Evolutionary conservation across 305 asterid species (phyloP).

Genomic region (Fraxinus ornus): DNA sequence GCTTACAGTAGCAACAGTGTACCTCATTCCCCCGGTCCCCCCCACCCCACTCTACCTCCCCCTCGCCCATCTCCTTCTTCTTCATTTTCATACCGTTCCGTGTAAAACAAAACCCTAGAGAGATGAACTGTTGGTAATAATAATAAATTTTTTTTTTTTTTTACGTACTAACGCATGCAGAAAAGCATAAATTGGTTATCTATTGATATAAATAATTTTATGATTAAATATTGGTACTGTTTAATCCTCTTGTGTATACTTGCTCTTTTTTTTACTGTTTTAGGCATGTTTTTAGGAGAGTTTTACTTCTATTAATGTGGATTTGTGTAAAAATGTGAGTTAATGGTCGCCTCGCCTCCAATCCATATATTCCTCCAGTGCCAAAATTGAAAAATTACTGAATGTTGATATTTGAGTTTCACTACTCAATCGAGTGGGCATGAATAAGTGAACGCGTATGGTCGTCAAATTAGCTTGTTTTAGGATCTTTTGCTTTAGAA

Average conservation of each 20-base stretch:
- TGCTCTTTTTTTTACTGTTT: not conserved
- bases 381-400: not conserved
- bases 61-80: not conserved
- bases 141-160: not conserved
- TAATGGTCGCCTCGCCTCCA: not conserved
- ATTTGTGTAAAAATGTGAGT: not conserved
- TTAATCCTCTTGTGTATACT: not conserved
- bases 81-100: not conserved
- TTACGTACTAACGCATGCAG: not conserved
- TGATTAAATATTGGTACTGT: not conserved
- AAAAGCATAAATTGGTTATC: not conserved
- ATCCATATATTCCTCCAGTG: not conserved
- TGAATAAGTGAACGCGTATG: not conserved
- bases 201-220: not conserved
- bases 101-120: slow-evolving; percentile 4
- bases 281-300: not conserved
- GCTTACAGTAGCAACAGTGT: not conserved
- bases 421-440: not conserved
- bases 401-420: not conserved
- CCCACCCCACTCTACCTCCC: too few relatives aligned
- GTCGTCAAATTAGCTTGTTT: not conserved
- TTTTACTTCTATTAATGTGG: not conserved
- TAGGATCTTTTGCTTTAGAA: not conserved
- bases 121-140: not conserved
- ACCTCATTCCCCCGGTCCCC: not conserved